Evolutionary conservation across 768 basidiomycete genomes (phyloP).

Genomic region (Leccinum aurantiacum): DNA sequence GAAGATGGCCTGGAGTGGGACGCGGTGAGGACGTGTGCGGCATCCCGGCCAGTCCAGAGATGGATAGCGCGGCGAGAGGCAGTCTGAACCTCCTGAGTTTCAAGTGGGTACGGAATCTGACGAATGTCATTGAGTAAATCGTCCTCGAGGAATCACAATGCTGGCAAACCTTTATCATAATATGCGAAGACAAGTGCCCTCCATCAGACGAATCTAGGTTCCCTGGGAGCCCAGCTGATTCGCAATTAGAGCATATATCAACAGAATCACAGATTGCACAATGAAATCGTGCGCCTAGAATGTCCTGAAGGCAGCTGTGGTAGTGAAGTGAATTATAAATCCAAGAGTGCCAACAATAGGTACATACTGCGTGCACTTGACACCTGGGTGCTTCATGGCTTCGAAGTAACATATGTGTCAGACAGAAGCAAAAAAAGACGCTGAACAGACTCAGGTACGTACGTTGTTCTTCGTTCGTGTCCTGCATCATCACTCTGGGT

Average conservation of each 20-base stretch:
- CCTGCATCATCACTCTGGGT: slow-evolving; percentile 28
- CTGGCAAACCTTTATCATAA: slow-evolving; percentile 81
- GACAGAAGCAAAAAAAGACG: neutral
- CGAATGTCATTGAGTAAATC: slow-evolving; percentile 1
- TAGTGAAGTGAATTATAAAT: neutral
- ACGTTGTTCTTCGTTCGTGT: slow-evolving; percentile 62
- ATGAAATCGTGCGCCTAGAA: slow-evolving; percentile 90
- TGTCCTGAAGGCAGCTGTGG: slow-evolving; percentile 79
- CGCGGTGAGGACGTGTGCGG: slow-evolving; percentile 53
- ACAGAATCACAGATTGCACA: slow-evolving; percentile 85
- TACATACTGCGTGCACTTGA: slow-evolving; percentile 84
- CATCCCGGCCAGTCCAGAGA: slow-evolving; percentile 77
- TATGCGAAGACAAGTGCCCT: slow-evolving; percentile 82
- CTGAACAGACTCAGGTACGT: slow-evolving; percentile 24
- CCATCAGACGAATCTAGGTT: slow-evolving; percentile 76
- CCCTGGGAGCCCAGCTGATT: slow-evolving; percentile 82
- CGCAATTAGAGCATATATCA: slow-evolving; percentile 86
- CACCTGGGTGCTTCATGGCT: slow-evolving; percentile 79
- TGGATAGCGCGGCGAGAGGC: slow-evolving; percentile 73
- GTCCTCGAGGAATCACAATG: neutral
- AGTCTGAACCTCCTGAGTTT: slow-evolving; percentile 67
- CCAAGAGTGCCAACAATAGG: neutral
- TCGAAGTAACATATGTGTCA: slow-evolving; percentile 2
- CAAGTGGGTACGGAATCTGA: slow-evolving; percentile 85
- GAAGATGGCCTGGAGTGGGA: slow-evolving; percentile 55